Base-by-base conservation (phyloP, 257 asterid genomes). In the Leonotis leonurus region DNA sequence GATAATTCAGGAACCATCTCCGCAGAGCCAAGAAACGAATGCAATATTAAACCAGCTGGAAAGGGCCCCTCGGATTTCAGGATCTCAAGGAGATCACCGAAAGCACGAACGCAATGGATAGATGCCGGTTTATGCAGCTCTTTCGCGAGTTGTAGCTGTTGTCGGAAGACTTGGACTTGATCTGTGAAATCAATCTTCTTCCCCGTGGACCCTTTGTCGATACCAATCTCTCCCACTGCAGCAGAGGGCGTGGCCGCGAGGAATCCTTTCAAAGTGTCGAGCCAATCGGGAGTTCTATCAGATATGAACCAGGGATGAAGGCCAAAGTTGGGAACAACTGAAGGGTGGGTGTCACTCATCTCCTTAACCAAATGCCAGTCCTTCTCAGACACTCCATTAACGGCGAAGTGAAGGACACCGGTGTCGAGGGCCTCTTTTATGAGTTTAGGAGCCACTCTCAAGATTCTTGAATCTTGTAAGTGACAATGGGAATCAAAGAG, bases 401-500 rank as follows among this genome's bases (percentile, higher is more conserved):
- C 95, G 14, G 97, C 86, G 71, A 92, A 92, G 74, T 83, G 88
- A 54, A 70, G 63, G 11, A 89, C 95, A 14, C 97, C 99, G 7
- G 82, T 59, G 43, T 85, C 87, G 29, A 82, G 60, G 14, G 99
- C 75, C 69, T 79, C 76, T 50, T 59, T 75, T 43, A 92, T 79
- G 21, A 89, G 77, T 37, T 73, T 78, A 13, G 96, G 87, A 70
- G 82, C 82, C 65, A 78, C 20, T 6, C 72, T 67, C 24, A 80
- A 39, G 59, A 89, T 66, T 76, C 80, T 78, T 4, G 97, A 82
- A 73, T 89, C 99, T 82, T 92, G 99, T 41, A 89, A 79, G 80
- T 89, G 99, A 71, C 97, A 92, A 64, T 92, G 99, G 48, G 97
- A 67, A 85, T 92, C 99, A 29, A 92, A 87, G 65, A 92, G 84